Conservation (phyloP, 495 filamentous ascomycete genomes). For the Neurospora cerealis region DNA sequence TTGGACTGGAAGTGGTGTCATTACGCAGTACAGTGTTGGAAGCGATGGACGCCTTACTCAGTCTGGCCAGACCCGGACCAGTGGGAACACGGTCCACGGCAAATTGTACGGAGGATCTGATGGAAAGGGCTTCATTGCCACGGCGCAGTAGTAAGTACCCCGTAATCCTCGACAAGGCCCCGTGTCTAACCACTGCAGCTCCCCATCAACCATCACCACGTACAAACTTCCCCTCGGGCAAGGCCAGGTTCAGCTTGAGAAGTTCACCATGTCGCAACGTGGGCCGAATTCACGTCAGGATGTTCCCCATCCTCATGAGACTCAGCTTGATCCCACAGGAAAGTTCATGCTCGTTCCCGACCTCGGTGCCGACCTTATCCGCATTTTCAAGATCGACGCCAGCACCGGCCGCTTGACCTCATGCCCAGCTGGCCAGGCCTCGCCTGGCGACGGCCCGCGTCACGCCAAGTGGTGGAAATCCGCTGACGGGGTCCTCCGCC, state of each 20-base stretch:
- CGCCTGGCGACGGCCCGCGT: conserved; percentile 33
- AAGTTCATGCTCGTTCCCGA: conserved; percentile 58
- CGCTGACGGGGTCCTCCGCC: conserved; percentile 17
- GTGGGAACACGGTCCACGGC: conserved; percentile 33
- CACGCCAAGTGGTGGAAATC: conserved; percentile 35
- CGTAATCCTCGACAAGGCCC: not conserved
- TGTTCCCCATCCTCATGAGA: conserved; percentile 59
- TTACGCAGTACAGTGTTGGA: conserved; percentile 33
- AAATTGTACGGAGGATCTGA: conserved; percentile 29
- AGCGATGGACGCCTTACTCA: conserved; percentile 29
- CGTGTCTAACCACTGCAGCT: conserved; percentile 10
- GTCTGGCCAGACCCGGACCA: conserved; percentile 20
- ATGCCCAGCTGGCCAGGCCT: conserved; percentile 25
- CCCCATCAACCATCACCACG: conserved; percentile 32
- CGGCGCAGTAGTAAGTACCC: conserved; percentile 37
- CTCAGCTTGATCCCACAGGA: conserved; percentile 56
- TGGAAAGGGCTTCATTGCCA: conserved; percentile 32
- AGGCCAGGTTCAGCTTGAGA: conserved; percentile 33
- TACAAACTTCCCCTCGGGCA: conserved; percentile 25
- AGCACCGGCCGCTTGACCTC: conserved; percentile 26
- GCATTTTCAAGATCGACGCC: conserved; percentile 47
- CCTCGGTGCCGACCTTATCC: conserved; percentile 59
- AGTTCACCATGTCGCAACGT: conserved; percentile 42
- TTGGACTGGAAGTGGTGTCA: conserved; percentile 26
- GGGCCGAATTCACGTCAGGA: conserved; percentile 52